Conservation (phyloP, 1,284 basidiomycete species). For the Farysia itapuensis region DNA sequence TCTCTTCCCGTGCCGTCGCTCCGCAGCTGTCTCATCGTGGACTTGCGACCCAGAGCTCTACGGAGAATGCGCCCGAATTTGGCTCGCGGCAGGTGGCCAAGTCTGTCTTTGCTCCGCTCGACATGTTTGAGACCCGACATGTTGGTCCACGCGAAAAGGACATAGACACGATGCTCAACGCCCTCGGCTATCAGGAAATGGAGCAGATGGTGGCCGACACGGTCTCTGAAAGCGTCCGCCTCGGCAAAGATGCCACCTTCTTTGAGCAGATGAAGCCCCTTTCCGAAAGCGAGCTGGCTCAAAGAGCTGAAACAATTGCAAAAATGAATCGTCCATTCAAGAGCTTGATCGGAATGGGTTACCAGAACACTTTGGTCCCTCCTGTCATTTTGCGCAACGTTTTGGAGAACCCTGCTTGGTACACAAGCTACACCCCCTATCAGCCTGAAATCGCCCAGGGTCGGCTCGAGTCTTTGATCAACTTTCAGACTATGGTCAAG, state of each 20-base stretch:
- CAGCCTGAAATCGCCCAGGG: slow-evolving; percentile 90
- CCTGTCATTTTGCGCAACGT: slow-evolving; percentile 57
- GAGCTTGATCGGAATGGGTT: slow-evolving; percentile 97
- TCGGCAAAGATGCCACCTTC: slow-evolving; percentile 68
- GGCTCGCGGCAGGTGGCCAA: slow-evolving; percentile 36
- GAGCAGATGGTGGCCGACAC: slow-evolving; percentile 53
- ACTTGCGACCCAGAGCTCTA: slow-evolving; percentile 37
- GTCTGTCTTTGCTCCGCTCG: slow-evolving; percentile 53
- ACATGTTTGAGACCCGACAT: slow-evolving; percentile 52
- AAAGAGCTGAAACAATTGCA: slow-evolving; percentile 75
- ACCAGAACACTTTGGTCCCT: slow-evolving; percentile 66
- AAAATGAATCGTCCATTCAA: slow-evolving; percentile 78
- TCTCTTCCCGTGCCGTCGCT: slow-evolving; percentile 1
- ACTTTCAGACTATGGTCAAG: slow-evolving; percentile 95
- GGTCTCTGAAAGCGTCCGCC: slow-evolving; percentile 54
- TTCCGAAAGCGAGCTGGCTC: slow-evolving; percentile 82
- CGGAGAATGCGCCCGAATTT: slow-evolving; percentile 40
- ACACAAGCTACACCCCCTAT: slow-evolving; percentile 90
- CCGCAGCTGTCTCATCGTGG: slow-evolving; percentile 3
- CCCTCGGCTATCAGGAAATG: slow-evolving; percentile 50
- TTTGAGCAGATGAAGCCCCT: slow-evolving; percentile 66
- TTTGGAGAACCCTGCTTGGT: slow-evolving; percentile 97
- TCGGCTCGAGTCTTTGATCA: slow-evolving; percentile 91
- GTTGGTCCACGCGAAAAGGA: slow-evolving; percentile 52
- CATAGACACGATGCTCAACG: slow-evolving; percentile 45